Evolutionary conservation across 2,329 filamentous ascomycete genomes (phyloP), one percentile per base, ranked within the genome.

Genomic region (Ramularia collo-cygni): DNA sequence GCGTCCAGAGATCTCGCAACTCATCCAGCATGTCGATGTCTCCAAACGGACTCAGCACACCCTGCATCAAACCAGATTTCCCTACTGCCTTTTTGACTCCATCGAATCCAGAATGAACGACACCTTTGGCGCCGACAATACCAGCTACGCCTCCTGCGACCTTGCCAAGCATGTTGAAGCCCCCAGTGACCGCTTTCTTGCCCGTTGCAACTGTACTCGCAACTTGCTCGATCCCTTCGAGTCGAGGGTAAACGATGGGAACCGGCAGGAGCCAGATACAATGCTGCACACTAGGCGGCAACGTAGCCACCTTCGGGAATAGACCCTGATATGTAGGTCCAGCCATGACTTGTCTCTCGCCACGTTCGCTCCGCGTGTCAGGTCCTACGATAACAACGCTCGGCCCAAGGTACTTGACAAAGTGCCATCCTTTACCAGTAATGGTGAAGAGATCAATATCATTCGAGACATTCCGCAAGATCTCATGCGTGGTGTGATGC

Each of bases 391-490:
- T 83, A 1, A 87, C 88, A 9, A 98, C 81, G 4, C 85, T 85
- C 1, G 92, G 92, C 0, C 92, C 92, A 4, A 98, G 77, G 55
- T 85, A 95, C 65, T 98, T 98, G 65, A 98, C 79, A 63, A 96
- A 98, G 64, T 98, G 92, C 92, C 92, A 98, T 6, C 92, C 92
- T 14, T 84, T 84, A n/a, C 92, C 90, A 0, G 92, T 96, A 40
- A 98, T 83, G 1, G 90, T 96, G 66, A 98, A 98, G 4, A 98
- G 77, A 55, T 98, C 92, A 34, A 81, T 75, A 57, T 98, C 92
- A 33, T 85, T 85, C 56, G 76, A 84, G 42, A 94, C 82, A 53
- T 94, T 90, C 37, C 89, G 84, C 42, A 98, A 77, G 29, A 96
- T 85, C 59, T 96, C 92, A 3, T 93, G 73, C 0, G 90, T 96